A percentile compares a stretch with the other conserved stretches of the same genome.
These are phyloP conservation scores for Mrakia frigida DNA, from an alignment of 768 basidiomycete genomes.

Conservation along the genomic window DNA sequence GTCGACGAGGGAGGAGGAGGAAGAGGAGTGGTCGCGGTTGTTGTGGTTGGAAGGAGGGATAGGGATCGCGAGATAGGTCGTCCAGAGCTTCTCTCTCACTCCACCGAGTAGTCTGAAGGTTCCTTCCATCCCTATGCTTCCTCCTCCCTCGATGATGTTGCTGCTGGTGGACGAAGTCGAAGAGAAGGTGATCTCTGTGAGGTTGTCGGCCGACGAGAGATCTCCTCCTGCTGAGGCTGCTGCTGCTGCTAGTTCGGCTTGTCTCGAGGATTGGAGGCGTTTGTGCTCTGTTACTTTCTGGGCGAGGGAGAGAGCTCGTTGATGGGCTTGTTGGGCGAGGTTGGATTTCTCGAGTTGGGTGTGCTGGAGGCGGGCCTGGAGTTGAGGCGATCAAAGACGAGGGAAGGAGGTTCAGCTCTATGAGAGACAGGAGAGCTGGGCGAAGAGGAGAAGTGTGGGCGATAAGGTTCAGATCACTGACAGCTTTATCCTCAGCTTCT, in stretches of 20 bases:
- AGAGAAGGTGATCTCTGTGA: conserved; percentile 23
- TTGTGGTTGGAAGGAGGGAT: background rate
- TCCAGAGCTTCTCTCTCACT: conserved; percentile 21
- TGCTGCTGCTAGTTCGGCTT: conserved; percentile 6
- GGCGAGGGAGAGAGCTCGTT: conserved; percentile 9
- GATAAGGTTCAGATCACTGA: background rate
- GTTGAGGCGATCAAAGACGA: too few species aligned
- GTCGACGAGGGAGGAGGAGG: background rate
- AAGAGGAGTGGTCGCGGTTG: background rate
- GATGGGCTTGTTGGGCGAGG: conserved; percentile 11
- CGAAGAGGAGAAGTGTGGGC: too few species aligned
- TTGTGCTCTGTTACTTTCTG: conserved; percentile 26
- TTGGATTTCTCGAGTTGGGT: conserved; percentile 11
- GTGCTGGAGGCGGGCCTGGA: conserved; percentile 9
- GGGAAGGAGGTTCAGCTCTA: background rate
- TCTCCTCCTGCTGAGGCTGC: background rate
- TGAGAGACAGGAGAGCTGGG: background rate
- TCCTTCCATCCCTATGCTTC: conserved; percentile 1
- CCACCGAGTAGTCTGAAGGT: conserved; percentile 25
- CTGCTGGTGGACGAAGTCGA: background rate
- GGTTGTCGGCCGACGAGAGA: background rate
- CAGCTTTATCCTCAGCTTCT: conserved; percentile 24
- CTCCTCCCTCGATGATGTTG: background rate
- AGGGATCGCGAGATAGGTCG: conserved; percentile 21
- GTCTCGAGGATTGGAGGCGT: conserved; percentile 15